Percentiles rank a stretch among this genome's conserved stretches.
Evolutionary conservation across 768 basidiomycete genomes (phyloP).

Genomic region (Suillus subluteus): DNA sequence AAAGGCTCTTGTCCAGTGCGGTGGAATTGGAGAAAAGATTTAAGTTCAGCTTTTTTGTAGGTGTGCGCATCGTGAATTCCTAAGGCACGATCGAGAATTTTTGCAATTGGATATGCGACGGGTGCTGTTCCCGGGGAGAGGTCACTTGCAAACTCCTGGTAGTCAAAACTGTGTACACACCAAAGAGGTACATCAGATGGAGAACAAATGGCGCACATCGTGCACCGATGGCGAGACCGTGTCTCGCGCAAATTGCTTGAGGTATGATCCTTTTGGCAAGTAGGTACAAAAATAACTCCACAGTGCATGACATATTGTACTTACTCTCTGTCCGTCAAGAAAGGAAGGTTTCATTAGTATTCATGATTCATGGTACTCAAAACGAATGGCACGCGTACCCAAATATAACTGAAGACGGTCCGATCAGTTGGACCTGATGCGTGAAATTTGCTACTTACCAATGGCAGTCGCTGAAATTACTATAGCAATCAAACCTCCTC

Average conservation of each 20-base stretch:
- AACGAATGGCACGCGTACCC: constrained; percentile 53
- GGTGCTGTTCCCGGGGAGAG: constrained; percentile 49
- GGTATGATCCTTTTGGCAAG: constrained; percentile 54
- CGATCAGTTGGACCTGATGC: constrained; percentile 10
- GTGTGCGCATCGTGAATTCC: constrained; percentile 73
- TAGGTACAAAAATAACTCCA: background rate
- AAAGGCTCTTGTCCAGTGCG: constrained; percentile 74
- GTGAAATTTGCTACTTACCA: constrained; percentile 38
- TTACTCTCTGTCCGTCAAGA: constrained; percentile 4
- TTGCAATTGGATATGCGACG: constrained; percentile 72
- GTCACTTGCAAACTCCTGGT: constrained; percentile 6
- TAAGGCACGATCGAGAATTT: constrained; percentile 78
- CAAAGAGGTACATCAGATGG: constrained; percentile 66
- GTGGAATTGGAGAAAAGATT: constrained; percentile 80
- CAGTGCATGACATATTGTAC: background rate
- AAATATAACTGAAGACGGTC: constrained; percentile 66
- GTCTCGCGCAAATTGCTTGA: constrained; percentile 76
- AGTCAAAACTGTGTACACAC: constrained; percentile 22
- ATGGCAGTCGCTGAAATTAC: constrained; percentile 68
- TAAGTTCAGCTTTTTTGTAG: constrained; percentile 83
- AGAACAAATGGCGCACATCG: constrained; percentile 76
- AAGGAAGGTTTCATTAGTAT: background rate
- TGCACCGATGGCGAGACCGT: constrained; percentile 82
- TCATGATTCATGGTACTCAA: background rate
- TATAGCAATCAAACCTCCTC: constrained; percentile 76